Evolutionary conservation across 345 rosid genomes (phyloP), one percentile per base, ranked within the genome.

Genomic region (Carallia brachiata): DNA sequence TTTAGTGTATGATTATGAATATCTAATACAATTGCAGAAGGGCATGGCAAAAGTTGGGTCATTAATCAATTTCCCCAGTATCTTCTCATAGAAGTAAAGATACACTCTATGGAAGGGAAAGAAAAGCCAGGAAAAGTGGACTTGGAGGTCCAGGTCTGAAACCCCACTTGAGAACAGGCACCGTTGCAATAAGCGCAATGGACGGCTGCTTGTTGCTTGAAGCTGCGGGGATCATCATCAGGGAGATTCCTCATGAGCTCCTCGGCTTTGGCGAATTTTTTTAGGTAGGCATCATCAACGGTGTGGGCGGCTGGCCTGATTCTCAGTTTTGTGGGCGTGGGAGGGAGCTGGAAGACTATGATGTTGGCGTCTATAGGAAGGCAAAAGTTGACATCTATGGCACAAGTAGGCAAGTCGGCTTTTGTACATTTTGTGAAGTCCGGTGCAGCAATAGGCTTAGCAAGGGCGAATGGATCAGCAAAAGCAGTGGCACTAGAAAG

Each of bases 121-220:
- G 77, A 88, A 88, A 2, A 88, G 80, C 92, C 90, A 85, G 0
- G 83, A 88, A 65, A 71, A 75, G 76, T 88, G 90, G 67, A 88
- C 67, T 64, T 88, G 88, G 67, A 88, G 61, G 0, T 85, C 87
- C 32, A 84, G 73, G 32, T 81, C 55, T 0, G 90, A 27, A 82
- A 84, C 47, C 92, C 88, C 0, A 81, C 71, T 74, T 88, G 90
- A 18, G 78, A 64, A 58, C 85, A 73, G 32, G 88, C 90, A 2
- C 84, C 92, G 52, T 85, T 78, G 32, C 90, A 88, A n/a, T 88
- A 88, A 58, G 90, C 92, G 40, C 92, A 88, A 57, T 88, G 92
- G 50, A 85, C 72, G 18, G 80, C 81, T 1, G 87, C 88, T 72
- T 88, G 88, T 36, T 82, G 87, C 52, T 7, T 69, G 81, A 85